Conservation (phyloP, 306 rosid species). For the Vicia faba region DNA sequence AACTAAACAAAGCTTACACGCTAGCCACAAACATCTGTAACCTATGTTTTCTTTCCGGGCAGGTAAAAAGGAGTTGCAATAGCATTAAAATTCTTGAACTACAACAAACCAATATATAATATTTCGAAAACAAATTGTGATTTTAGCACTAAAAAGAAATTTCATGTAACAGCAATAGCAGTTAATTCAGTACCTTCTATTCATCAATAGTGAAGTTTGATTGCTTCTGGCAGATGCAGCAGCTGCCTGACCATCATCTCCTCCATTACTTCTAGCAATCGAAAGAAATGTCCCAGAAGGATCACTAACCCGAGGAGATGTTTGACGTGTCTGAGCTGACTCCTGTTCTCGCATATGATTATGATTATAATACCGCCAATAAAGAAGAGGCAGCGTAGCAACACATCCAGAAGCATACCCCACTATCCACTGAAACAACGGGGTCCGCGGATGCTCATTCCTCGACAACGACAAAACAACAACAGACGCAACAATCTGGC, state of each 20-base stretch:
- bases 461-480: constrained; percentile 79
- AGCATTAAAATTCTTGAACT: constrained; percentile 13
- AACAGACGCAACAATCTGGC: constrained; percentile 88
- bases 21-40: constrained; percentile 13
- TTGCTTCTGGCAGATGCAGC: constrained; percentile 53
- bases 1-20: constrained; percentile 13
- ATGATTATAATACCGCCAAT: constrained; percentile 86
- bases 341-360: constrained; percentile 75
- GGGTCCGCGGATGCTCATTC: constrained; percentile 76
- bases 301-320: constrained; percentile 70
- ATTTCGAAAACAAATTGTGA: neutral
- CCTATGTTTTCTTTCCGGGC: constrained; percentile 5
- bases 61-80: constrained; percentile 18
- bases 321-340: constrained; percentile 66
- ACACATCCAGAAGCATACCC: constrained; percentile 93
- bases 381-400: constrained; percentile 91
- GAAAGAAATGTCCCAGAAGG: constrained; percentile 68
- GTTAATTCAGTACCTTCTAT: constrained; percentile 64
- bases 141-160: neutral
- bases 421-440: constrained; percentile 84
- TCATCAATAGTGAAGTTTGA: constrained; percentile 52
- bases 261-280: constrained; percentile 66
- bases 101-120: neutral
- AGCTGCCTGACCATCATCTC: constrained; percentile 60
- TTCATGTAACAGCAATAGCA: constrained; percentile 37